Conservation (phyloP, 2,329 filamentous ascomycete genomes). For the Colletotrichum navitas region DNA sequence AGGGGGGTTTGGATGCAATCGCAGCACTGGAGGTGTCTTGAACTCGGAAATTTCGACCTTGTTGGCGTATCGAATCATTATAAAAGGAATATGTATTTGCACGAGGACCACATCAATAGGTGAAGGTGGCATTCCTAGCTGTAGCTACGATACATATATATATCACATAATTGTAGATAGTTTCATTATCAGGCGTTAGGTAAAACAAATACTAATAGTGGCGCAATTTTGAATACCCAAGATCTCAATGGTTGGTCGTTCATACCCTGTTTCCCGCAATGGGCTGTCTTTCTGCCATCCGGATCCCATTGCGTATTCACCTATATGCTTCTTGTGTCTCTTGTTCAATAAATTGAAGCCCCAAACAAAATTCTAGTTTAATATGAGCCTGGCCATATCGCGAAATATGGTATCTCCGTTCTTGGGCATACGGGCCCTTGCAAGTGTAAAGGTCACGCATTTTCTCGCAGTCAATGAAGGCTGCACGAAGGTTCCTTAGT, state of each 20-base stretch:
- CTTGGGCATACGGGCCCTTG: not conserved
- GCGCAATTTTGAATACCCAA: not conserved
- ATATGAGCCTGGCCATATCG: not conserved
- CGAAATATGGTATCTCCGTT: not conserved
- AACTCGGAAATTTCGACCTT: not conserved
- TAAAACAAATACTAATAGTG: not conserved
- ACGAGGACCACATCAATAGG: not conserved
- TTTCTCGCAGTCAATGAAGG: slow-evolving; percentile 42
- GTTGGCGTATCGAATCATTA: too few species aligned
- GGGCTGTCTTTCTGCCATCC: too few species aligned
- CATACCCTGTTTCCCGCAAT: not conserved
- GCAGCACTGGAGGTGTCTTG: too few species aligned
- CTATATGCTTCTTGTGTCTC: too few species aligned
- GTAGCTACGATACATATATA: not conserved
- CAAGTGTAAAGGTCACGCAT: slow-evolving; percentile 13
- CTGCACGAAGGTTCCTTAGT: slow-evolving; percentile 35
- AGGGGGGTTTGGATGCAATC: too few species aligned
- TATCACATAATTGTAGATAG: not conserved
- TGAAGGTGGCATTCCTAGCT: not conserved
- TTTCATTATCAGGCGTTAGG: not conserved
- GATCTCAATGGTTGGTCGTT: not conserved
- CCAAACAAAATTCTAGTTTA: not conserved
- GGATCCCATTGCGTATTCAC: too few species aligned
- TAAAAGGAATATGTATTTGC: not conserved
- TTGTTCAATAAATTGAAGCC: not conserved